These are phyloP conservation scores for Tuber brumale DNA, from an alignment of 495 filamentous ascomycete species.

Conservation along the genomic window DNA sequence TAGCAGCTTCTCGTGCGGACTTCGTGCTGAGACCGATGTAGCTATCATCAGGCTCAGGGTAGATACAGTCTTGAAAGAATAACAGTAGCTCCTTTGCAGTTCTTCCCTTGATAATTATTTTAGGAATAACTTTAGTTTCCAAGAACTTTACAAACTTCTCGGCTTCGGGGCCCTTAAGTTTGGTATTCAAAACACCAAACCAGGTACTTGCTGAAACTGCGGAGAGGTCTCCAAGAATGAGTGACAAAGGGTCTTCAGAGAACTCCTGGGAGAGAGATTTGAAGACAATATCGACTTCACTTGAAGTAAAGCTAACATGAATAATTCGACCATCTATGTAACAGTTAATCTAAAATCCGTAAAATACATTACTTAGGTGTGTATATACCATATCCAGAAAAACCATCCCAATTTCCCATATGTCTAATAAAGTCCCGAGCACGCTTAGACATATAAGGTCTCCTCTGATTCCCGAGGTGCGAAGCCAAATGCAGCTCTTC, in stretches of 20 bases:
- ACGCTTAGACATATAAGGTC: conserved; percentile 23
- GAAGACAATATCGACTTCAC: conserved; percentile 11
- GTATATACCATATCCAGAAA: conserved; percentile 16
- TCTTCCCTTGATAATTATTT: not conserved
- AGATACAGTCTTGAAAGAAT: not conserved
- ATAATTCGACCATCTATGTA: conserved; percentile 20
- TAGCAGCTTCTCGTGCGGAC: conserved; percentile 17
- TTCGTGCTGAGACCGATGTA: not conserved
- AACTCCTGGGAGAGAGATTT: conserved; percentile 3
- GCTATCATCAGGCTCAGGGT: conserved; percentile 9
- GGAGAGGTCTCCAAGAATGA: conserved; percentile 12
- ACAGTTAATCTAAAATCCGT: not conserved
- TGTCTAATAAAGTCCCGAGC: conserved; percentile 11
- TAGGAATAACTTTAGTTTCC: not conserved
- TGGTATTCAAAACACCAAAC: not conserved
- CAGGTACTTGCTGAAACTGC: not conserved
- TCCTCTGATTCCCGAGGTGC: not conserved
- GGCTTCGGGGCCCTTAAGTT: not conserved
- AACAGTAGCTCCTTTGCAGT: not conserved
- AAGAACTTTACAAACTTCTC: not conserved
- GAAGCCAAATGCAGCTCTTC: not conserved
- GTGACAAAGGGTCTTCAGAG: not conserved
- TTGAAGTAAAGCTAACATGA: conserved; percentile 29
- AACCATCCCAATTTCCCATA: conserved; percentile 8
- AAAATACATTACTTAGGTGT: not conserved